These are phyloP conservation scores for Leptographium galeiforme DNA, from an alignment of 2,329 filamentous ascomycete species.

Conservation along the genomic window DNA sequence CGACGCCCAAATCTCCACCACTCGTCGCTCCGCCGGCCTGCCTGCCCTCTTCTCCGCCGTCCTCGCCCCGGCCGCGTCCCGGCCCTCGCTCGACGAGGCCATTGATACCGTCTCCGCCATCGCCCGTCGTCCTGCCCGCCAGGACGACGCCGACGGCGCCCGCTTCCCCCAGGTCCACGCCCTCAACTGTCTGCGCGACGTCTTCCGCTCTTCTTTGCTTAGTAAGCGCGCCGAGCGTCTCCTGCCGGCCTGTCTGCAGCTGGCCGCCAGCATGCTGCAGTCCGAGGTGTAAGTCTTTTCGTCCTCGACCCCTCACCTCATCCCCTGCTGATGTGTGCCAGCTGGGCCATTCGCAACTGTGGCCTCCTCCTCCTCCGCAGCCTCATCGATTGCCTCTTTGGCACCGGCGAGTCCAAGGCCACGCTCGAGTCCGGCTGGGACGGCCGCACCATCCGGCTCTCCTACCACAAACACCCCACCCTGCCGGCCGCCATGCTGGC, in stretches of 20 bases:
- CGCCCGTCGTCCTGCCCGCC: constrained; percentile 36
- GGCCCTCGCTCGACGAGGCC: constrained; percentile 49
- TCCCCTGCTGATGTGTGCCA: constrained; percentile 28
- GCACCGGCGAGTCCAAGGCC: constrained; percentile 58
- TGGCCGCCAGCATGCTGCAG: constrained; percentile 69
- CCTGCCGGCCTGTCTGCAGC: constrained; percentile 57
- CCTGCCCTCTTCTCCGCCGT: constrained; percentile 78
- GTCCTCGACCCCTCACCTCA: background rate
- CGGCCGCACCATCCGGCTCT: constrained; percentile 49
- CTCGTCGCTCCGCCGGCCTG: constrained; percentile 80
- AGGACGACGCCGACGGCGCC: constrained; percentile 45
- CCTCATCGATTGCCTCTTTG: constrained; percentile 66
- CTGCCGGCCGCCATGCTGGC: constrained; percentile 50
- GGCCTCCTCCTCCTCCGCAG: constrained; percentile 80
- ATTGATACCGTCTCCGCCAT: constrained; percentile 50
- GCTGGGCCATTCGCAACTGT: constrained; percentile 88
- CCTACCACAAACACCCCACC: constrained; percentile 55
- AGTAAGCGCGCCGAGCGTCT: constrained; percentile 60
- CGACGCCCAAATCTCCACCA: constrained; percentile 64
- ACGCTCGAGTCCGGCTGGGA: constrained; percentile 50
- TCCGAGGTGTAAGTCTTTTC: constrained; percentile 51
- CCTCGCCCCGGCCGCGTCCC: constrained; percentile 48
- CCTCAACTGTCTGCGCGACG: constrained; percentile 82
- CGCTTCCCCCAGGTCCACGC: constrained; percentile 87
- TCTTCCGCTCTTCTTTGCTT: constrained; percentile 73